Base-by-base conservation (phyloP, 1,139 yeast species). In the Lodderomyces pseudojiufengensis region DNA sequence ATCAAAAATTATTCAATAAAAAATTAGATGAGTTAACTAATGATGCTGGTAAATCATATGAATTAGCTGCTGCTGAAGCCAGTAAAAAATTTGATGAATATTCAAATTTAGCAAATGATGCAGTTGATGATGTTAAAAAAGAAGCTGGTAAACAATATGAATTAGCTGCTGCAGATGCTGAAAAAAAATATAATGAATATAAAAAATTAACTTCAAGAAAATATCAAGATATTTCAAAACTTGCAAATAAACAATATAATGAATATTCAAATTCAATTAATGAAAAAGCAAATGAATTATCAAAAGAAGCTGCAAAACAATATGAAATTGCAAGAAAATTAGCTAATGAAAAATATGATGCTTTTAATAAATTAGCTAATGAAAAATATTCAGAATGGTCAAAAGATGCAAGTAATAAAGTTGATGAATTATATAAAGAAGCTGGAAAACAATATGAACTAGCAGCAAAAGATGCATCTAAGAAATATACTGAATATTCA, bases 11-110 rank as follows among this genome's bases (percentile, higher is more conserved):
- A 13, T 42, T 45, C 4, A 29, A 37, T 11, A 13, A 13, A 8
- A 32, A 26, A 12, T 25, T 32, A 16, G 35, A 32, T 13, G n/a
- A 13, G 11, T 32, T 32, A 20, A 21, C 29, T 13, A 31, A 15
- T 10, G 29, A 32, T 26, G 39, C 35, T 21, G 35, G 35, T 12
- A 32, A 32, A 24, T 21, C 5, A 9, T 32, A 32, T 27, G 36
- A 32, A 22, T n/a, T 22, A 18, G 41, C 42, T 12, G 35, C 35
- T 14, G 40, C 41, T 10, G 38, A 36, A 16, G 39, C 35, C 16
- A 36, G 22, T 15, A 36, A 24, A 26, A 32, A 32, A 16, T 32
- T 26, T 21, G 35, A 32, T 9, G 35, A 32, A 20, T 32, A 27
- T 22, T 22, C 27, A 13, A 23, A 20, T 12, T 18, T 27, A 18